A percentile compares a stretch with the other conserved stretches of the same genome.
phyloP scores from a whole-genome alignment of 169 alveolate species.

The Cryptosporidium viatorum region DNA sequence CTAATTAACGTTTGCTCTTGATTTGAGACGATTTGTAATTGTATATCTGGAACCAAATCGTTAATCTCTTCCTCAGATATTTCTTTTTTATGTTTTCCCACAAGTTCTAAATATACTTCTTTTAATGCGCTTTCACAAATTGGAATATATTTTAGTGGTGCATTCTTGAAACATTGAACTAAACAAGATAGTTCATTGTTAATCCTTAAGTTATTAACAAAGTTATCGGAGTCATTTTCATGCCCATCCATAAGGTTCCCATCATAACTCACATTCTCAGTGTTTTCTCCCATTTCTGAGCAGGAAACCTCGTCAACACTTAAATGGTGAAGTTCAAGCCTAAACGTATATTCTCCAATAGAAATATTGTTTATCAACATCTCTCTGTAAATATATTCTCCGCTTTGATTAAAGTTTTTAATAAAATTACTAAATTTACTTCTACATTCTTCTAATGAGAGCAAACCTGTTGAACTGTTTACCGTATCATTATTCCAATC shows the following conservation, averaged over 20 bases:
- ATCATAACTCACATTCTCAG: slow-evolving; percentile 72
- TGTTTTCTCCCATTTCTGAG: slow-evolving; percentile 79
- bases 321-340: slow-evolving; percentile 82
- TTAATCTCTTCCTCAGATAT: slow-evolving; percentile 70
- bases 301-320: slow-evolving; percentile 81
- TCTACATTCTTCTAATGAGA: slow-evolving; percentile 56
- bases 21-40: slow-evolving; percentile 83
- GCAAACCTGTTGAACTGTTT: not conserved
- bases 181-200: slow-evolving; percentile 25
- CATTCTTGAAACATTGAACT: slow-evolving; percentile 86
- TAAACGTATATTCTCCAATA: slow-evolving; percentile 72
- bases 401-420: slow-evolving; percentile 74
- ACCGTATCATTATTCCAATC: slow-evolving; percentile 40
- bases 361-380: slow-evolving; percentile 67
- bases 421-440: slow-evolving; percentile 67
- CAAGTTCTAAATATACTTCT: slow-evolving; percentile 52
- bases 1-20: slow-evolving; percentile 86
- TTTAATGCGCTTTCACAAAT: slow-evolving; percentile 72
- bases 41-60: slow-evolving; percentile 80
- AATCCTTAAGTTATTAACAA: not conserved
- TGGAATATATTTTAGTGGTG: slow-evolving; percentile 81
- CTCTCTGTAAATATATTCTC: slow-evolving; percentile 77
- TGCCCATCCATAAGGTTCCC: not conserved
- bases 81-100: slow-evolving; percentile 28
- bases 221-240: slow-evolving; percentile 19